Conservation (phyloP, 1,284 basidiomycete genomes). For the Afroboletus lepidellus region DNA sequence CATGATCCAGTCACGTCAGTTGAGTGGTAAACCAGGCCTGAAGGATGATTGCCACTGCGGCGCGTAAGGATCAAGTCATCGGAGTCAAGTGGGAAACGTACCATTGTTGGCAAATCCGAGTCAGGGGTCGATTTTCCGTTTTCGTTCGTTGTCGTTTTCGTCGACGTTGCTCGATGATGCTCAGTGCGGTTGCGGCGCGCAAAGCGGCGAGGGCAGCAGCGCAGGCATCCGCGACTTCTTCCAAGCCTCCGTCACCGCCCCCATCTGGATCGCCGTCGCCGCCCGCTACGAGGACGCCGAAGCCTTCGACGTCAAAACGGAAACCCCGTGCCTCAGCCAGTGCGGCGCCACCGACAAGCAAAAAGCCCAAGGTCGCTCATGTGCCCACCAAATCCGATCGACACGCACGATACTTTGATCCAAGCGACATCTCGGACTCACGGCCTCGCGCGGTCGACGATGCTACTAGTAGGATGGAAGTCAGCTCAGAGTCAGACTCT, state of each 20-base stretch:
- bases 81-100: too few species aligned
- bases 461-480: conserved; percentile 27
- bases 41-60: too few species aligned
- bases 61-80: too few species aligned
- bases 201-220: conserved; percentile 21
- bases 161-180: conserved; percentile 19
- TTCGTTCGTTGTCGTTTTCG: neutral
- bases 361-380: conserved; percentile 23
- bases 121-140: neutral
- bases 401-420: conserved; percentile 37
- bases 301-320: conserved; percentile 19
- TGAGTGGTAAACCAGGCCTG: too few species aligned
- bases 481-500: conserved; percentile 34
- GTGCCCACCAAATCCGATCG: conserved; percentile 7
- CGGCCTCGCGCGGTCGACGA: conserved; percentile 31
- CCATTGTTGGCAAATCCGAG: too few species aligned
- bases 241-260: conserved; percentile 16
- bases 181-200: conserved; percentile 30
- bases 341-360: conserved; percentile 12
- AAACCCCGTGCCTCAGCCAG: conserved; percentile 9
- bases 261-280: conserved; percentile 4
- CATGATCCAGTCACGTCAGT: too few species aligned
- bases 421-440: conserved; percentile 33
- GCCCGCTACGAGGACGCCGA: neutral
- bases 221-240: conserved; percentile 5